Evolutionary conservation across 345 rosid species (phyloP).

Genomic region (Eucalyptus urophylla): DNA sequence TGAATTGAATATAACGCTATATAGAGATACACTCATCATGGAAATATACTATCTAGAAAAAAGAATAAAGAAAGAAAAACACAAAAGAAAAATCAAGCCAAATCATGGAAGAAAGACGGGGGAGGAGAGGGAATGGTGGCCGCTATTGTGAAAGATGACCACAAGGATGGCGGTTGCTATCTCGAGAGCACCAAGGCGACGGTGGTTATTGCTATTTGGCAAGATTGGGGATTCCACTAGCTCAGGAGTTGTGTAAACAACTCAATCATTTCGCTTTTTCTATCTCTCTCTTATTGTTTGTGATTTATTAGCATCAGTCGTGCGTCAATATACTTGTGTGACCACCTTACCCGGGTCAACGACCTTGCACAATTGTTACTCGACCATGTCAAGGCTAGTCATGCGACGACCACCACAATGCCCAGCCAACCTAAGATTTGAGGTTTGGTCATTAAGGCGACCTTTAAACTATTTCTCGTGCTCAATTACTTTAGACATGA

Average conservation of each 20-base stretch:
- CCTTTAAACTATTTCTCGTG: neutral
- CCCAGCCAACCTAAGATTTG: neutral
- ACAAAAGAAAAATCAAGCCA: neutral
- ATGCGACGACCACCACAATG: accelerated
- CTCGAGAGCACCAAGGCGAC: neutral
- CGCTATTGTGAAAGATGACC: neutral
- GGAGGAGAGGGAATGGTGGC: neutral
- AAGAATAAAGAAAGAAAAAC: neutral
- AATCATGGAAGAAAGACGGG: neutral
- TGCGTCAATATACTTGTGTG: neutral
- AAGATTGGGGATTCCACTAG: neutral
- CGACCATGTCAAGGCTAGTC: accelerated
- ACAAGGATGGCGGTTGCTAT: neutral
- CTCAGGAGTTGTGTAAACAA: accelerated
- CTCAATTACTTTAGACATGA: neutral
- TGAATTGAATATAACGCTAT: accelerated
- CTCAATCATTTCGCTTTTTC: neutral
- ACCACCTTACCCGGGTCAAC: accelerated
- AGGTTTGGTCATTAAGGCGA: neutral
- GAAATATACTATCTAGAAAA: accelerated
- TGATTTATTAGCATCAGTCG: accelerated
- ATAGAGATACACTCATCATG: accelerated
- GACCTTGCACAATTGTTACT: neutral
- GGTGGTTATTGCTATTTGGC: neutral
- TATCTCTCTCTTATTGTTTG: accelerated